Evolutionary conservation across 1,139 yeast species (phyloP).

Genomic region (Saccharomyces hybrid): DNA sequence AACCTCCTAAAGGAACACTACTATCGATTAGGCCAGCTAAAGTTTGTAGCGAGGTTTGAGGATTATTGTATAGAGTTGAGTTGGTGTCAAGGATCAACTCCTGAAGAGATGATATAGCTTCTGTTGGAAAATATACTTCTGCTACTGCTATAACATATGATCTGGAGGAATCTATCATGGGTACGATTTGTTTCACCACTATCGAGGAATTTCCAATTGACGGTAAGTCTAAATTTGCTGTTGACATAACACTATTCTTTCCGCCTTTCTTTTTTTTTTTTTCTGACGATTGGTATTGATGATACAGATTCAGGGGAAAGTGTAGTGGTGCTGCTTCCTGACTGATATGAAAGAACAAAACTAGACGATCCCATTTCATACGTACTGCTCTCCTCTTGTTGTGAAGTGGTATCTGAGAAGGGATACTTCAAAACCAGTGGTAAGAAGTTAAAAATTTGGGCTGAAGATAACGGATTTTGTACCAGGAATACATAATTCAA

Average conservation of each 20-base stretch:
- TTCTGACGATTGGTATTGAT: background rate
- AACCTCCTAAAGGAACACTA: slow-evolving; percentile 52
- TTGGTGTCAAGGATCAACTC: slow-evolving; percentile 36
- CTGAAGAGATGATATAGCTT: slow-evolving; percentile 40
- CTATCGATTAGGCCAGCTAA: slow-evolving; percentile 53
- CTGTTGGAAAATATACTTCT: slow-evolving; percentile 58
- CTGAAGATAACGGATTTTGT: slow-evolving; percentile 53
- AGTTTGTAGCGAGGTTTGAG: slow-evolving; percentile 40
- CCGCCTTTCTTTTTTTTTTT: background rate
- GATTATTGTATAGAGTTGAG: slow-evolving; percentile 46
- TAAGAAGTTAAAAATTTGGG: slow-evolving; percentile 63
- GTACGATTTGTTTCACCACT: slow-evolving; percentile 43
- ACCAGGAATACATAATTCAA: slow-evolving; percentile 66
- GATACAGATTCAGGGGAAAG: background rate
- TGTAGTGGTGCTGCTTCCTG: background rate
- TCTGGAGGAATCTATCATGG: slow-evolving; percentile 44
- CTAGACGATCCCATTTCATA: background rate
- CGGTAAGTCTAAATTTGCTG: background rate
- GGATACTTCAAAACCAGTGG: slow-evolving; percentile 50
- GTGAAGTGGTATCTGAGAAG: slow-evolving; percentile 29
- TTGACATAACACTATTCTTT: background rate
- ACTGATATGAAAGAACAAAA: background rate
- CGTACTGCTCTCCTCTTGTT: background rate
- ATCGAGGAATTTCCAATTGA: background rate
- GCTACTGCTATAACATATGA: slow-evolving; percentile 63